A percentile compares a stretch with the other conserved stretches of the same genome.
Conservation (phyloP, 371 early-diverging fungal genomes). For the Mucor ambiguus region DNA sequence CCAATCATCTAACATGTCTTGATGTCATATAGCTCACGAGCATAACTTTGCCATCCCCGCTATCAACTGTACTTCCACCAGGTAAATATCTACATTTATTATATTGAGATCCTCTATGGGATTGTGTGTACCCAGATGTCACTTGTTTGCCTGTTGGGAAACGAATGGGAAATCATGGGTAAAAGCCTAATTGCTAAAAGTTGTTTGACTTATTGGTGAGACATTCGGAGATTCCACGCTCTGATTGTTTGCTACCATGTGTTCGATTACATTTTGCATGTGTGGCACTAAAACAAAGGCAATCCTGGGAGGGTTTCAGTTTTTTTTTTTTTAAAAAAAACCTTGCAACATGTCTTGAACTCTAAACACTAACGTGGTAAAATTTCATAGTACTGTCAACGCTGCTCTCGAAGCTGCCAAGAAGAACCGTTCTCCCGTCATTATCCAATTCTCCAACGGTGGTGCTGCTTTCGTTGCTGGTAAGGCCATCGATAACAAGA, state of each 20-base stretch:
- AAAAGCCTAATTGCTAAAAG: background rate
- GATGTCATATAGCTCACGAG: conserved; percentile 58
- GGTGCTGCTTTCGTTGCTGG: conserved; percentile 89
- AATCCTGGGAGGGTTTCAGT: conserved; percentile 1
- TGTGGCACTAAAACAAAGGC: background rate
- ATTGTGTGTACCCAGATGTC: background rate
- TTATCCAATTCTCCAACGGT: conserved; percentile 93
- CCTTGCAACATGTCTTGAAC: background rate
- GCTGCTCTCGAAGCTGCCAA: conserved; percentile 92
- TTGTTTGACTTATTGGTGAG: conserved; percentile 4
- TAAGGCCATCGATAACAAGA: conserved; percentile 86
- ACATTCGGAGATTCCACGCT: conserved; percentile 8
- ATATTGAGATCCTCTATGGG: background rate
- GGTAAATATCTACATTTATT: conserved; percentile 24
- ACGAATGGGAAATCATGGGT: background rate
- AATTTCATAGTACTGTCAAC: conserved; percentile 69
- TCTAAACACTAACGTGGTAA: background rate
- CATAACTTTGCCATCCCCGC: conserved; percentile 91
- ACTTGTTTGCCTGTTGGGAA: background rate
- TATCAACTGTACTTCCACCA: conserved; percentile 92
- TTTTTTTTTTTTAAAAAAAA: conserved; percentile 11
- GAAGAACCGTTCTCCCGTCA: conserved; percentile 84
- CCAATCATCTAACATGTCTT: background rate
- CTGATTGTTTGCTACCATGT: background rate
- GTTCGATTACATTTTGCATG: background rate